These are phyloP conservation scores for Linnemannia hyalina DNA, from an alignment of 192 early-diverging fungal species.

Conservation along the genomic window DNA sequence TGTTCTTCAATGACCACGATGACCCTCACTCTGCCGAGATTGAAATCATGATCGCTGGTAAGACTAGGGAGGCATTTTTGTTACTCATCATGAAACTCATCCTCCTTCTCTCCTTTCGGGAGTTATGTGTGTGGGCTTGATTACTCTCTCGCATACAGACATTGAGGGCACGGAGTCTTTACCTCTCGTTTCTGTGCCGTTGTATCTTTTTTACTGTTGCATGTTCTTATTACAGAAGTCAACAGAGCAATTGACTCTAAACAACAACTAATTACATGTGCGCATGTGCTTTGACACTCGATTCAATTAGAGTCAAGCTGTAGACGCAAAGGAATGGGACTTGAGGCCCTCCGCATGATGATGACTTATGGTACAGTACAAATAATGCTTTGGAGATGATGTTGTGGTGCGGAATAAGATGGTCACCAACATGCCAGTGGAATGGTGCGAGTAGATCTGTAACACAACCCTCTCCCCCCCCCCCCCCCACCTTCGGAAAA, in stretches of 20 bases:
- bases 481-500: no score
- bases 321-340: constrained; percentile 65
- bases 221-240: neutral
- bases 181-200: neutral
- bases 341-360: constrained; percentile 71
- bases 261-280: no score
- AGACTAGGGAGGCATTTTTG: constrained; percentile 1
- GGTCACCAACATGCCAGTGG: neutral
- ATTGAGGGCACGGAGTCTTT: neutral
- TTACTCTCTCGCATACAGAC: neutral
- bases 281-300: neutral
- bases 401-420: neutral
- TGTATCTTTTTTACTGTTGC: neutral
- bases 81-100: neutral
- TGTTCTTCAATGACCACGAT: constrained; percentile 90
- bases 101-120: no score
- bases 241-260: no score
- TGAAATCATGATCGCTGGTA: constrained; percentile 96
- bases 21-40: constrained; percentile 83
- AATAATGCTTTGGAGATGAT: neutral
- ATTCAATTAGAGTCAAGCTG: constrained; percentile 42
- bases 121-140: no score
- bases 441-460: neutral
- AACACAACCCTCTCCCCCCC: neutral
- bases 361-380: constrained; percentile 70